phyloP scores from a whole-genome alignment of 1,284 basidiomycete genomes.

The Trichosporon sp. region DNA sequence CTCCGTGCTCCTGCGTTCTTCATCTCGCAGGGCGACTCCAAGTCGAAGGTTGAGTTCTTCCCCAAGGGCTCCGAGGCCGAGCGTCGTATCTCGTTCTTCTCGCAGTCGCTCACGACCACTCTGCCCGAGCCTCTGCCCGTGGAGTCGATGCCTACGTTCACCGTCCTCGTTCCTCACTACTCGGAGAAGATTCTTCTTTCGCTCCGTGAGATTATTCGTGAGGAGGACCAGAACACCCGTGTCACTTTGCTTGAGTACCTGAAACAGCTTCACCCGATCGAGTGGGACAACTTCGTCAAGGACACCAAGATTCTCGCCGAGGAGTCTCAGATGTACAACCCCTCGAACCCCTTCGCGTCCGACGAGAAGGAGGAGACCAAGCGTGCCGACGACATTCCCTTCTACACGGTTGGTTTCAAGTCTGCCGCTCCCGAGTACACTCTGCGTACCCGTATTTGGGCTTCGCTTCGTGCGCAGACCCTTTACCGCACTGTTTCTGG shows the following conservation, averaged over 20 bases:
- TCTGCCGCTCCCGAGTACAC: conserved; percentile 97
- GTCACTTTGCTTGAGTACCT: conserved; percentile 94
- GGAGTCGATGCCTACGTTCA: conserved; percentile 96
- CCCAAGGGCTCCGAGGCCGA: conserved; percentile 86
- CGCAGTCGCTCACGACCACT: conserved; percentile 83
- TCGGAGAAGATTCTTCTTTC: conserved; percentile 94
- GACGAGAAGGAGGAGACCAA: conserved; percentile 78
- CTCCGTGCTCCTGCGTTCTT: conserved; percentile 91
- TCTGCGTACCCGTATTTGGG: conserved; percentile 97
- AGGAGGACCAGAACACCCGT: conserved; percentile 90
- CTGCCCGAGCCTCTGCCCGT: conserved; percentile 86
- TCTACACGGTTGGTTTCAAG: conserved; percentile 99
- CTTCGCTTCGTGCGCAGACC: conserved; percentile 94
- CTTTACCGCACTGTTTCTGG: conserved; percentile 98
- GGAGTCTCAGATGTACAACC: conserved; percentile 80
- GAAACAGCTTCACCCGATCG: conserved; percentile 95
- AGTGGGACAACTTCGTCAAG: conserved; percentile 99
- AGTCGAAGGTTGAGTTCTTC: conserved; percentile 82
- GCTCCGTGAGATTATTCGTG: conserved; percentile 90
- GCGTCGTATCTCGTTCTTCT: conserved; percentile 92
- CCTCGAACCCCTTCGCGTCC: conserved; percentile 61
- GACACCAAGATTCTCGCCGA: conserved; percentile 99
- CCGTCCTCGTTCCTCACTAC: conserved; percentile 90
- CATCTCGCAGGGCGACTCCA: conserved; percentile 80
- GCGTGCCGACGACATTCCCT: conserved; percentile 90